Percentiles rank a stretch among this genome's conserved stretches.
phyloP scores from a whole-genome alignment of 108 stramenopile species.

The Cyclotella kingstonii region DNA sequence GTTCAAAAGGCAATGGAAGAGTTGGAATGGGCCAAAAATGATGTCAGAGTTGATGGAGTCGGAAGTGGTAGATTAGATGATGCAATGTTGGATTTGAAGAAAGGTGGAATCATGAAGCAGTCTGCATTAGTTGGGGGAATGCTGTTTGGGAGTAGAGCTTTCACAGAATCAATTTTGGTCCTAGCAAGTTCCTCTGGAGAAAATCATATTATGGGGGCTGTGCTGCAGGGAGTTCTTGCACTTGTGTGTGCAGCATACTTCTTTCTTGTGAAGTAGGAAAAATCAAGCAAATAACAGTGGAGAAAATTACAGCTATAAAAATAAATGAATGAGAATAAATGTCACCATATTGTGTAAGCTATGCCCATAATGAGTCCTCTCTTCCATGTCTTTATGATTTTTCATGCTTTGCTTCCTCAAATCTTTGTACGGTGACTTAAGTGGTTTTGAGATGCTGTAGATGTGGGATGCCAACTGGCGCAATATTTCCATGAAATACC shows the following conservation, averaged over 20 bases:
- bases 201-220: conserved; percentile 28
- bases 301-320: neutral
- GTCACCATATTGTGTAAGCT: neutral
- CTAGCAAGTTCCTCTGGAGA: conserved; percentile 32
- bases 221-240: conserved; percentile 29
- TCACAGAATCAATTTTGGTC: conserved; percentile 34
- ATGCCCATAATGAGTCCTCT: too few relatives aligned
- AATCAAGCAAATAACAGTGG: too few relatives aligned
- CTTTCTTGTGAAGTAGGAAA: conserved; percentile 27
- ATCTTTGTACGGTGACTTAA: too few relatives aligned
- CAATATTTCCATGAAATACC: too few relatives aligned
- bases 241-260: conserved; percentile 39
- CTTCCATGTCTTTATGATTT: too few relatives aligned
- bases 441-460: too few relatives aligned
- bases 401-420: too few relatives aligned
- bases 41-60: conserved; percentile 12
- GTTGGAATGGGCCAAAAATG: conserved; percentile 34
- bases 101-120: conserved; percentile 42
- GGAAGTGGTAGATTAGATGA: conserved; percentile 22
- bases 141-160: conserved; percentile 40
- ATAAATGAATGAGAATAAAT: neutral
- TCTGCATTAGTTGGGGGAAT: conserved; percentile 30
- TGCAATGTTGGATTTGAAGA: conserved; percentile 32
- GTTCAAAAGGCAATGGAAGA: conserved; percentile 45
- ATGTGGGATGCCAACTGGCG: too few relatives aligned